A percentile compares a stretch with the other conserved stretches of the same genome.
Evolutionary conservation across 2,329 filamentous ascomycete species (phyloP).

Genomic region (Cercospora beticola): DNA sequence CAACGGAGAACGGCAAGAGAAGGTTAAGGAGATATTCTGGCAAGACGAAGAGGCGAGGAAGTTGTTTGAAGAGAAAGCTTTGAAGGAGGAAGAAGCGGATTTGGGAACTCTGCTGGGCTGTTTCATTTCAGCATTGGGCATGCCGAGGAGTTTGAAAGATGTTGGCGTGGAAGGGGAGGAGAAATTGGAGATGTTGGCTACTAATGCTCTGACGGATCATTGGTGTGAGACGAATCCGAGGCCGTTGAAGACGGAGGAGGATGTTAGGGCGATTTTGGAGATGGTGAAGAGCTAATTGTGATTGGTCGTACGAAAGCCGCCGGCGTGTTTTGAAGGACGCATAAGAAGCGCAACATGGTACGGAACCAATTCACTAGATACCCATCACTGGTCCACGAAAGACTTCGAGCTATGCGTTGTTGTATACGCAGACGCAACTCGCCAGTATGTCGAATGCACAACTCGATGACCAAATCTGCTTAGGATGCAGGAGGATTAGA

Average conservation of each 20-base stretch:
- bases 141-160: conserved; percentile 56
- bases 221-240: conserved; percentile 55
- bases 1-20: conserved; percentile 46
- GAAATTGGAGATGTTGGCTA: conserved; percentile 48
- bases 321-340: too few relatives aligned
- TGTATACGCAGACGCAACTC: too few relatives aligned
- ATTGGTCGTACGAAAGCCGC: too few relatives aligned
- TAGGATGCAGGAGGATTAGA: too few relatives aligned
- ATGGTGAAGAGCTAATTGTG: conserved; percentile 28
- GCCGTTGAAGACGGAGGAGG: conserved; percentile 47
- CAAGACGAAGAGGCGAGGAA: conserved; percentile 39
- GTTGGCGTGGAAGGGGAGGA: conserved; percentile 55
- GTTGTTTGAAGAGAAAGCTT: conserved; percentile 37
- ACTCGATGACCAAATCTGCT: too few relatives aligned
- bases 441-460: too few relatives aligned
- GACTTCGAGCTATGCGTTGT: too few relatives aligned
- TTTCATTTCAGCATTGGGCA: conserved; percentile 52
- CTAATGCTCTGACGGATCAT: conserved; percentile 52
- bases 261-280: conserved; percentile 55
- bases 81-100: conserved; percentile 39
- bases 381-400: too few relatives aligned
- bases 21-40: conserved; percentile 45
- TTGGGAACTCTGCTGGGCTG: conserved; percentile 54
- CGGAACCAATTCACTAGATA: too few relatives aligned
- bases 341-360: too few relatives aligned